Evolutionary conservation across 2,329 filamentous ascomycete genomes (phyloP), one percentile per base, ranked within the genome.

Genomic region (Penicillium sp.): DNA sequence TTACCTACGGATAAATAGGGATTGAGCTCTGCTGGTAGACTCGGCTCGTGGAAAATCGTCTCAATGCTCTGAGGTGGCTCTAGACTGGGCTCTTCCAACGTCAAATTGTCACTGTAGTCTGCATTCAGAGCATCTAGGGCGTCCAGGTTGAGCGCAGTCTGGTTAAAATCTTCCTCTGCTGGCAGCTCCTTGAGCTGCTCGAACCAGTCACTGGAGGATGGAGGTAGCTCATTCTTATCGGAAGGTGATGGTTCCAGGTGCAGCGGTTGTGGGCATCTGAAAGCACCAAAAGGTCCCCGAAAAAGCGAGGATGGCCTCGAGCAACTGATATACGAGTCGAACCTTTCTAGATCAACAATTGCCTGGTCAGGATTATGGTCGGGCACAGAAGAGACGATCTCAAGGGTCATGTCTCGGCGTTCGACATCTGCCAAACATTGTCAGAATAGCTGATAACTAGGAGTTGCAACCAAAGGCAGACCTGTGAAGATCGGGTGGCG

Each of bases 251-350:
- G 21, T 16, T 43, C 38, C 21, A 21, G 3, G 1, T 4, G 21
- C 4, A 4, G 7, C 11, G 31, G 39, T 11, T 41, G 15, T 10
- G 36, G 11, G 16, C 56, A 44, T 19, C 57, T 59, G 15, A 57
- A 55, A 41, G 60, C 54, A 5, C 62, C 60, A 39, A 64, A 64
- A 6, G 62, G 62, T 0, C 62, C 62, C 16, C 43, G 51, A 29
- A 63, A 63, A 6, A 56, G 38, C 2, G 50, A 50, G 16, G 55
- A 60, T 0, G 39, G 36, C 2, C 23, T 16, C 11, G 40, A 10
- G 39, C 7, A 40, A 41, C 39, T 8, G 27, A 19, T 31, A 11
- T 44, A 33, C 23, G 36, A 23, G 1, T 59, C 53, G 8, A 56
- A 43, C n/a, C 38, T 54, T 10, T 64, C 60, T 23, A 64, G 27